Evolutionary conservation across 352 stramenopile genomes (phyloP).

Genomic region (Globisporangium carolinianum): DNA sequence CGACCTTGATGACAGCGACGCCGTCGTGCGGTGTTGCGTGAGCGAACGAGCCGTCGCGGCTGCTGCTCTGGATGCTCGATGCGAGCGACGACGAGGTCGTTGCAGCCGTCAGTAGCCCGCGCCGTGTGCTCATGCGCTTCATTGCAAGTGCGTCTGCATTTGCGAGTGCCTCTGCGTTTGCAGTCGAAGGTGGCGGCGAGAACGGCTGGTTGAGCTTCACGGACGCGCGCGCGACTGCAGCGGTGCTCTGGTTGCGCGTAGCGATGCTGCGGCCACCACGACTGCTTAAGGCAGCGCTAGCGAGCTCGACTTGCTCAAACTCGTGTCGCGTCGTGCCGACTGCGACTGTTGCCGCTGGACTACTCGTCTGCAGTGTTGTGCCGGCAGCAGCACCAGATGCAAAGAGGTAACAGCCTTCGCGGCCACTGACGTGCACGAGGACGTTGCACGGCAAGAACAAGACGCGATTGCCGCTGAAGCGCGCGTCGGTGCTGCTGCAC

Average conservation of each 20-base stretch:
- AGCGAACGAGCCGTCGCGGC: conserved; percentile 1
- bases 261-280: conserved; percentile 14
- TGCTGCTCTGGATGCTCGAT: conserved; percentile 5
- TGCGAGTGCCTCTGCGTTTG: conserved; percentile 14
- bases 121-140: conserved; percentile 6
- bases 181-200: background rate
- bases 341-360: background rate
- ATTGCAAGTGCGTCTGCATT: conserved; percentile 4
- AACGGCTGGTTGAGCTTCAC: conserved; percentile 1
- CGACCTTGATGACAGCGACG: conserved; percentile 31
- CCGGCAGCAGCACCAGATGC: conserved; percentile 14
- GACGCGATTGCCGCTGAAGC: conserved; percentile 36
- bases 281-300: conserved; percentile 17
- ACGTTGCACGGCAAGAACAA: conserved; percentile 31
- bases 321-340: conserved; percentile 19
- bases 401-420: conserved; percentile 37
- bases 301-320: conserved; percentile 34
- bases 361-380: background rate
- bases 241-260: no score
- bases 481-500: conserved; percentile 34
- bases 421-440: conserved; percentile 34
- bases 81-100: conserved; percentile 1
- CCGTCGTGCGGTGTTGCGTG: conserved; percentile 10
- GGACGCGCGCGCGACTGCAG: background rate
- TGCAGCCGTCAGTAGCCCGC: conserved; percentile 7